These are phyloP conservation scores for Botryotinia convoluta DNA, from an alignment of 2,329 filamentous ascomycete species.

Conservation along the genomic window DNA sequence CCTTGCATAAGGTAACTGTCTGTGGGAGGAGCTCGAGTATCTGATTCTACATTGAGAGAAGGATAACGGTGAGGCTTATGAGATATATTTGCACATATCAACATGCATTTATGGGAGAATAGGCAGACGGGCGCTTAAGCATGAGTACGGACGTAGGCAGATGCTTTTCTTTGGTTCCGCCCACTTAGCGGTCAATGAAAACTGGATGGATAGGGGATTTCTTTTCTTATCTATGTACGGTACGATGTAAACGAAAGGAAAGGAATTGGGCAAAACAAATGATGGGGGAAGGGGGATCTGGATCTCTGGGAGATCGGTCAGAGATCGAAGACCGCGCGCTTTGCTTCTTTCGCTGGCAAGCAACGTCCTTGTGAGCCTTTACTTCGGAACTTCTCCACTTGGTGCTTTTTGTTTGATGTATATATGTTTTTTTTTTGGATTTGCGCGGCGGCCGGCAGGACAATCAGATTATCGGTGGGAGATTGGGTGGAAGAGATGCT, in stretches of 20 bases:
- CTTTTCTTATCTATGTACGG: background rate
- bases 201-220: background rate
- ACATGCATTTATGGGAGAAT: background rate
- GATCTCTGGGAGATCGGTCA: background rate
- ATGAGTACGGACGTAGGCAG: background rate
- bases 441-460: background rate
- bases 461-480: background rate
- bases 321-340: background rate
- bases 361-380: background rate
- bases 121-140: constrained; percentile 3
- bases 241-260: background rate
- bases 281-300: background rate
- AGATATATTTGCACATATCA: background rate
- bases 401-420: background rate
- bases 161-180: background rate
- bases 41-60: background rate
- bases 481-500: background rate
- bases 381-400: background rate
- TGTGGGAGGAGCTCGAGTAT: background rate
- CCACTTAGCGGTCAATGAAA: background rate
- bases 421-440: background rate
- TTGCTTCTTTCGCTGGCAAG: background rate
- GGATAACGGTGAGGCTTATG: background rate
- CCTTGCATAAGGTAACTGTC: background rate
- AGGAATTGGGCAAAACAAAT: background rate